Percentiles rank a stretch among this genome's conserved stretches.
These are phyloP conservation scores for Cornus controversa DNA, from an alignment of 148 eudicot genomes.

Conservation along the genomic window DNA sequence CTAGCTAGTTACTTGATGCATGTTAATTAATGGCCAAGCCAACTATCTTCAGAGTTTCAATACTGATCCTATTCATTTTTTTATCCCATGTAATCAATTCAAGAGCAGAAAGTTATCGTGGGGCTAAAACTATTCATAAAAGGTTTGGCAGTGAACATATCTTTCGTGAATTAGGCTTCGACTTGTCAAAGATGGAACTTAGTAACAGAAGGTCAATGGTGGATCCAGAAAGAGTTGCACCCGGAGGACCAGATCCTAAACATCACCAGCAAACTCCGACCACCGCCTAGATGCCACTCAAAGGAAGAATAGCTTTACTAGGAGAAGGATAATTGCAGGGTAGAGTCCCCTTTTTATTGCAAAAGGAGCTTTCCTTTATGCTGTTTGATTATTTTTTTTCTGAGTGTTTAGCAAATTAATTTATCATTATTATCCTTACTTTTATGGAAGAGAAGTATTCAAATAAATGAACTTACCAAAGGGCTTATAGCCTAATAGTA, in stretches of 20 bases:
- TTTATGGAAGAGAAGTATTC: too few species aligned
- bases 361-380: too few species aligned
- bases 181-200: constrained; percentile 11
- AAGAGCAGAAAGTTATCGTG: background rate
- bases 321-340: background rate
- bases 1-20: background rate
- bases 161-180: constrained; percentile 21
- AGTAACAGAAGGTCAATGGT: constrained; percentile 17
- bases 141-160: constrained; percentile 15
- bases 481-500: too few species aligned
- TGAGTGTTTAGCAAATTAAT: too few species aligned
- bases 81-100: background rate
- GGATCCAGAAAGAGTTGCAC: constrained; percentile 18
- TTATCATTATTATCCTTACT: too few species aligned
- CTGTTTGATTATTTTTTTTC: too few species aligned
- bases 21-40: background rate
- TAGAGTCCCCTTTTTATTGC: too few species aligned
- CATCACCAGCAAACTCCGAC: constrained; percentile 16
- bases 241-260: constrained; percentile 35
- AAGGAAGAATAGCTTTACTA: background rate
- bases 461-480: too few species aligned
- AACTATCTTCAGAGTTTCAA: background rate
- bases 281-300: background rate
- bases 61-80: background rate
- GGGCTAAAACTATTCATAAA: background rate